phyloP scores from a whole-genome alignment of 805 yeast species.

The Danielia reshetovae region DNA sequence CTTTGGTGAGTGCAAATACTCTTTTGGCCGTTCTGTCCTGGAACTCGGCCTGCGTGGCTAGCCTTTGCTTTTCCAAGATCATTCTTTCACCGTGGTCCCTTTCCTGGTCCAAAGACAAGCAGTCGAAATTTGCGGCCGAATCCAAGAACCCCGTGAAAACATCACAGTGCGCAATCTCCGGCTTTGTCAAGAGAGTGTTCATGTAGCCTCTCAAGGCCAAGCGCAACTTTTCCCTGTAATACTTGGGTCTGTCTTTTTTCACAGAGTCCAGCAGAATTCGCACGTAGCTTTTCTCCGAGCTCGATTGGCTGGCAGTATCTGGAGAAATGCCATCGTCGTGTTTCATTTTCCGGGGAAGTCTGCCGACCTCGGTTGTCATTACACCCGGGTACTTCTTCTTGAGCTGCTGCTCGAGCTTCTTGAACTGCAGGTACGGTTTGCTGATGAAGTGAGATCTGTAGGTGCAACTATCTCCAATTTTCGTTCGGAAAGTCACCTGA shows the following conservation, averaged over 20 bases:
- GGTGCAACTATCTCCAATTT: constrained; percentile 3
- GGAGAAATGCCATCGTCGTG: constrained; percentile 30
- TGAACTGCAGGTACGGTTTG: constrained; percentile 68
- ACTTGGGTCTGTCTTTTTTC: constrained; percentile 9
- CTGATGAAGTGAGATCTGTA: constrained; percentile 44
- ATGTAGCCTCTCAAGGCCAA: constrained; percentile 75
- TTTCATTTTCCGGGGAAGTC: constrained; percentile 52
- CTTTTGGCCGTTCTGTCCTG: constrained; percentile 63
- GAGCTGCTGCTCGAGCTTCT: constrained; percentile 49
- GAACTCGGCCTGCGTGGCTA: constrained; percentile 64
- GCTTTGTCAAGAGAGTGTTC: constrained; percentile 45
- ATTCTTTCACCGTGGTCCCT: constrained; percentile 57
- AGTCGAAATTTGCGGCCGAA: constrained; percentile 26
- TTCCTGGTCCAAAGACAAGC: constrained; percentile 39
- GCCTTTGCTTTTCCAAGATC: constrained; percentile 54
- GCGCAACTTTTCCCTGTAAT: constrained; percentile 74
- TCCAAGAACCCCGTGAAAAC: constrained; percentile 28
- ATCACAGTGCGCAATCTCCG: constrained; percentile 52
- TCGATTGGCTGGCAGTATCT: constrained; percentile 2
- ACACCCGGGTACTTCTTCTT: constrained; percentile 62
- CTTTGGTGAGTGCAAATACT: constrained; percentile 49
- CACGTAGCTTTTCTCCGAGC: background rate
- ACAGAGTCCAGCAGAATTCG: background rate
- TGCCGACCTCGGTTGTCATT: constrained; percentile 49
- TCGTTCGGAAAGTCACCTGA: constrained; percentile 30